Percentiles rank a stretch among this genome's conserved stretches.
Conservation (phyloP, 2,329 filamentous ascomycete species). For the Phymatotrichopsis omnivora region DNA sequence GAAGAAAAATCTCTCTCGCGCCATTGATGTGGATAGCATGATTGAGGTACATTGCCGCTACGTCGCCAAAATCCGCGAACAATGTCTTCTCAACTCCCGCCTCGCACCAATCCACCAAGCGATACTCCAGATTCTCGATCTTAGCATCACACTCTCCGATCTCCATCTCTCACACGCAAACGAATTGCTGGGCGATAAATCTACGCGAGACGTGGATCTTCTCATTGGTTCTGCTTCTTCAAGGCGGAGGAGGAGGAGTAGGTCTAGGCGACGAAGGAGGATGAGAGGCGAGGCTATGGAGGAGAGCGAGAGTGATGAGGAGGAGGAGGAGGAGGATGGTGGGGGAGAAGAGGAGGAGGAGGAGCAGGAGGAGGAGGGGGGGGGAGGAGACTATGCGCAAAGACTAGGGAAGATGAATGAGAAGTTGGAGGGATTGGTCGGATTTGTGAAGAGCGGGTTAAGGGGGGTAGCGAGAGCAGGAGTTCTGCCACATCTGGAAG, state of each 20-base stretch:
- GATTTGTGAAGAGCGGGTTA: slow-evolving; percentile 63
- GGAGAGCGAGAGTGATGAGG: slow-evolving; percentile 26
- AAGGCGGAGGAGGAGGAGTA: slow-evolving; percentile 23
- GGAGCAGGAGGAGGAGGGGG: slow-evolving; percentile 31
- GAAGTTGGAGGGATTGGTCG: slow-evolving; percentile 55
- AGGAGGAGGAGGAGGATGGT: slow-evolving; percentile 29
- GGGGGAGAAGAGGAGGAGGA: slow-evolving; percentile 30
- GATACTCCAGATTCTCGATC: slow-evolving; percentile 65
- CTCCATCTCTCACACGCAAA: slow-evolving; percentile 37
- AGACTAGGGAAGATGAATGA: slow-evolving; percentile 48
- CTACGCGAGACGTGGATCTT: slow-evolving; percentile 37
- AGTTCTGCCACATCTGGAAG: slow-evolving; percentile 64
- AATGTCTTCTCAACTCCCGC: slow-evolving; percentile 56
- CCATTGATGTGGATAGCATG: slow-evolving; percentile 73
- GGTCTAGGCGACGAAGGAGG: slow-evolving; percentile 35
- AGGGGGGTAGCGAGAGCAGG: slow-evolving; percentile 65
- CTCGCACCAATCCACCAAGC: slow-evolving; percentile 61
- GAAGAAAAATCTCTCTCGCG: slow-evolving; percentile 45
- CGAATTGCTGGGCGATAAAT: slow-evolving; percentile 32
- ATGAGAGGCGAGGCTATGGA: slow-evolving; percentile 32
- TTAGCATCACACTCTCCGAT: slow-evolving; percentile 60
- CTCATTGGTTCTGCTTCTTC: slow-evolving; percentile 25
- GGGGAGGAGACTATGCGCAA: slow-evolving; percentile 41
- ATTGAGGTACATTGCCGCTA: slow-evolving; percentile 57
- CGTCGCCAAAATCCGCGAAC: slow-evolving; percentile 51